Evolutionary conservation across 805 yeast genomes (phyloP).

Genomic region (Kodamaea hsintzibuensis): DNA sequence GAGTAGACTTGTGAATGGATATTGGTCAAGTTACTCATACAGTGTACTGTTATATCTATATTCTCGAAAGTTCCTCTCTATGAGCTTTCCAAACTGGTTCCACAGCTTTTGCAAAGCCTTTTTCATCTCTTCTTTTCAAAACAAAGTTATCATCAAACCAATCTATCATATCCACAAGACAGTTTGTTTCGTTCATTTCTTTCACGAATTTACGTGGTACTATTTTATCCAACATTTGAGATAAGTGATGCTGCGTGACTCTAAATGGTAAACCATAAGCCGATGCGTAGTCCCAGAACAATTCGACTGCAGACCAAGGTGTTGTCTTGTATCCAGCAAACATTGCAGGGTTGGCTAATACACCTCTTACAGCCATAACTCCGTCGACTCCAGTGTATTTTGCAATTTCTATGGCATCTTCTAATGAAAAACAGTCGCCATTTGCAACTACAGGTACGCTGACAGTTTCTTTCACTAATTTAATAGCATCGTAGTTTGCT

Average conservation of each 20-base stretch:
- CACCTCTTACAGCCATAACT: slow-evolving; percentile 93
- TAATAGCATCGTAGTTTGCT: slow-evolving; percentile 81
- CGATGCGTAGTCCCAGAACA: slow-evolving; percentile 74
- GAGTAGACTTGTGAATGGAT: too few species aligned
- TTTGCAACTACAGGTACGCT: slow-evolving; percentile 89
- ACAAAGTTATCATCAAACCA: slow-evolving; percentile 77
- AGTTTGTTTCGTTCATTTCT: slow-evolving; percentile 62
- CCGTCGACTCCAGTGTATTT: slow-evolving; percentile 80
- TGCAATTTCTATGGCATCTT: slow-evolving; percentile 65
- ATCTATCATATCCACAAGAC: slow-evolving; percentile 66
- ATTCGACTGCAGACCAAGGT: slow-evolving; percentile 91
- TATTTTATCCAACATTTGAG: slow-evolving; percentile 75
- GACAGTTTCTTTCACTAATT: slow-evolving; percentile 54
- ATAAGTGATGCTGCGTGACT: slow-evolving; percentile 81
- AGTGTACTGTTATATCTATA: background rate
- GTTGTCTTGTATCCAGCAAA: slow-evolving; percentile 72
- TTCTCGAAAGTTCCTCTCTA: slow-evolving; percentile 10
- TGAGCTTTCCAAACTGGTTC: slow-evolving; percentile 33
- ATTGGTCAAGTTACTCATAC: too few species aligned
- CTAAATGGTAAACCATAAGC: slow-evolving; percentile 85
- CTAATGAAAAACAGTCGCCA: slow-evolving; percentile 82
- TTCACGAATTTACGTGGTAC: slow-evolving; percentile 32
- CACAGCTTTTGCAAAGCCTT: slow-evolving; percentile 59
- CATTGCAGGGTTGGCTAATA: slow-evolving; percentile 81
- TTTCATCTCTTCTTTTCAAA: slow-evolving; percentile 65